phyloP scores from a whole-genome alignment of 2,329 filamentous ascomycete genomes.

The Colletotrichum destructivum region DNA sequence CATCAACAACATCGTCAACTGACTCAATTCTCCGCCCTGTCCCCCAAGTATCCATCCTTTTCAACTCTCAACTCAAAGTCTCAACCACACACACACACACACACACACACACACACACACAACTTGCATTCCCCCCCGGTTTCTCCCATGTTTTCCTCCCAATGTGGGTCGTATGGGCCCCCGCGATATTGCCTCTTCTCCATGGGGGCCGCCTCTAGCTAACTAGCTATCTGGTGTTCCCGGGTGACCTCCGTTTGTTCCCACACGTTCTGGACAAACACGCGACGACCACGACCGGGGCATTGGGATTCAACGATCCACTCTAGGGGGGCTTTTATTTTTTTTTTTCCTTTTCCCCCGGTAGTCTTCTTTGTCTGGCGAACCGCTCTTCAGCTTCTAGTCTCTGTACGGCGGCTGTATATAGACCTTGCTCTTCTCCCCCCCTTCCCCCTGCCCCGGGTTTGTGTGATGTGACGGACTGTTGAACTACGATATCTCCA shows the following conservation, averaged over 20 bases:
- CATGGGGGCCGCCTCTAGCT: conserved; percentile 25
- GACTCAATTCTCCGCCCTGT: conserved; percentile 38
- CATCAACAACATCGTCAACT: conserved; percentile 26
- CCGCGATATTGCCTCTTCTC: conserved; percentile 36
- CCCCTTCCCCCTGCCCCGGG: background rate
- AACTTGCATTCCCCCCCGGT: background rate
- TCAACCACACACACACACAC: conserved; percentile 9
- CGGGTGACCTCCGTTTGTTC: conserved; percentile 3
- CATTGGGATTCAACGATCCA: conserved; percentile 28
- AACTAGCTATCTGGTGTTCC: conserved; percentile 14
- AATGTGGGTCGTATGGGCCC: conserved; percentile 38
- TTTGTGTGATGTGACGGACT: background rate
- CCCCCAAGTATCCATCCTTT: too few relatives aligned
- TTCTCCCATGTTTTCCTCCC: conserved; percentile 8
- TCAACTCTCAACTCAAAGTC: background rate
- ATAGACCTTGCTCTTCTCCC: conserved; percentile 16
- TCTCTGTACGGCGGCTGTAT: conserved; percentile 8
- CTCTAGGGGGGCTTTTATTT: background rate
- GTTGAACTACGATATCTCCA: conserved; percentile 2
- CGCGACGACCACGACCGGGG: conserved; percentile 23
- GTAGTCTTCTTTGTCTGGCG: conserved; percentile 6
- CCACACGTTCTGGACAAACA: conserved; percentile 29
- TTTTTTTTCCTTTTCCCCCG: background rate
- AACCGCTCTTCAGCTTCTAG: background rate
- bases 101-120: conserved; percentile 21